Conservation (phyloP, 2,329 filamentous ascomycete genomes). For the Geosmithia putterillii region DNA sequence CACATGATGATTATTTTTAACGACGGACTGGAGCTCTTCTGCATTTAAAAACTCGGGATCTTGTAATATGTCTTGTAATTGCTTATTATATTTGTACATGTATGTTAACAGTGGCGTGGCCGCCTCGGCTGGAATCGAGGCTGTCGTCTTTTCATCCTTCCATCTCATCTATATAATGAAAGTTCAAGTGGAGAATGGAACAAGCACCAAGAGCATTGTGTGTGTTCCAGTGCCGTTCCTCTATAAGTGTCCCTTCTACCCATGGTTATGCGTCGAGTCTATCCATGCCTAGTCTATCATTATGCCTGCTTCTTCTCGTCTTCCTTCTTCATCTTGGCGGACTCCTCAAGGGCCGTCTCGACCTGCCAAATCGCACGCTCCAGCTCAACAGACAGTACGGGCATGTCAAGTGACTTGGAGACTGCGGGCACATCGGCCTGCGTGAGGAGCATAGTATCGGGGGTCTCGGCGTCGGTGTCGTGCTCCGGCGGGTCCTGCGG, state of each 20-base stretch:
- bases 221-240: not conserved
- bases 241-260: not conserved
- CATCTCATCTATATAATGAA: not conserved
- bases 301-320: constrained; percentile 6
- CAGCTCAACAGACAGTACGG: constrained; percentile 59
- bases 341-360: constrained; percentile 32
- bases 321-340: constrained; percentile 12
- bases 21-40: no score
- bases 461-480: constrained; percentile 9
- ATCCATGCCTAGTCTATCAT: no score
- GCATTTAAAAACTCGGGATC: no score
- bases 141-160: no score
- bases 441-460: constrained; percentile 29
- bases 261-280: not conserved
- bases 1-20: no score
- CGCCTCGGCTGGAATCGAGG: not conserved
- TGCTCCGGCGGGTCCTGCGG: constrained; percentile 22
- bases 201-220: not conserved
- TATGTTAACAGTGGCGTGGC: not conserved
- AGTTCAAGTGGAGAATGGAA: not conserved
- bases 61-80: no score
- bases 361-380: constrained; percentile 70
- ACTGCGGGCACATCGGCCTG: constrained; percentile 43
- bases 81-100: not conserved
- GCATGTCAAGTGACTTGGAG: constrained; percentile 50